These are phyloP conservation scores for Ceratobasidium sp. DNA, from an alignment of 1,284 basidiomycete species.

Conservation along the genomic window DNA sequence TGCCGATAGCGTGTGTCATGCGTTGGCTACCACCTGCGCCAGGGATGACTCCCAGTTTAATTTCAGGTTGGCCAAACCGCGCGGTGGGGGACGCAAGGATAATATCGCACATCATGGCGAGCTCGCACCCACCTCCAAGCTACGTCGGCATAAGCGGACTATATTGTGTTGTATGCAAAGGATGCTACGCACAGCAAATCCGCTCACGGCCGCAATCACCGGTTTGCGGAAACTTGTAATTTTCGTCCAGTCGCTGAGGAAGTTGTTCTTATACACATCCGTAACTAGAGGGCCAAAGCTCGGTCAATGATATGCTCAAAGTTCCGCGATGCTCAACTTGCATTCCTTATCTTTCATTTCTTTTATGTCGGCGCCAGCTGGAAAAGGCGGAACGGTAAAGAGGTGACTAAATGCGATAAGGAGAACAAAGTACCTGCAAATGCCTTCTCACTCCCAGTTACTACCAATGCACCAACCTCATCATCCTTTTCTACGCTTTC, in stretches of 20 bases:
- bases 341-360: conserved; percentile 94
- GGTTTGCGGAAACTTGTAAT: conserved; percentile 87
- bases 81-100: conserved; percentile 94
- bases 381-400: conserved; percentile 47
- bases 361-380: conserved; percentile 91
- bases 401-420: conserved; percentile 26
- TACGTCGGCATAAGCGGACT: conserved; percentile 44
- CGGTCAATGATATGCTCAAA: background rate
- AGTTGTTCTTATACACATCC: conserved; percentile 89
- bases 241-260: conserved; percentile 88
- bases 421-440: conserved; percentile 78
- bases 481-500: conserved; percentile 77
- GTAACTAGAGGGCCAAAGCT: conserved; percentile 60
- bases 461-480: conserved; percentile 82
- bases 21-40: conserved; percentile 83
- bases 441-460: conserved; percentile 93
- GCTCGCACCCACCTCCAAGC: conserved; percentile 97
- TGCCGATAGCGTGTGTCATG: conserved; percentile 87
- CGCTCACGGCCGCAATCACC: conserved; percentile 94
- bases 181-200: conserved; percentile 80
- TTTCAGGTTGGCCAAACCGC: conserved; percentile 96
- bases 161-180: background rate
- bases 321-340: conserved; percentile 55
- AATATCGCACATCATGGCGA: conserved; percentile 96
- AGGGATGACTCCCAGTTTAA: conserved; percentile 96